Base-by-base conservation (phyloP, 768 basidiomycete genomes). In the Kwoniella dendrophila region DNA sequence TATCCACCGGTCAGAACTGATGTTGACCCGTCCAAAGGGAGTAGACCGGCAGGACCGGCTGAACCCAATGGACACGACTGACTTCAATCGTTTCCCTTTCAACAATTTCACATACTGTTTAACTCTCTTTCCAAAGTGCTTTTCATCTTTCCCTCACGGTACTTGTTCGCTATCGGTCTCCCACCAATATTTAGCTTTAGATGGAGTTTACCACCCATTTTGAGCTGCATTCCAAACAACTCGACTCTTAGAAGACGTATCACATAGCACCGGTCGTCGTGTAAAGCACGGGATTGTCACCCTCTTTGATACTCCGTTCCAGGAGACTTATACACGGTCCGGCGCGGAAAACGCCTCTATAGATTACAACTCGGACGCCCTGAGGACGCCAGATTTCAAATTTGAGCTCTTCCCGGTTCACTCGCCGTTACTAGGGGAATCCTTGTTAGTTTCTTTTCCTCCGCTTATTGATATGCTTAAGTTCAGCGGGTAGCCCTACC, bases 381-480 rank as follows among this genome's bases (percentile, higher is more conserved):
- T 44, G 80, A 80, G 82, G 81, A 83, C 74, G 82, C 83, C 86
- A 87, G 86, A 87, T 87, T 87, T 83, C 82, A 87, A 87, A 87
- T 86, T 87, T 87, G 87, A 87, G 86, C 86, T 87, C 81, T 85
- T 88, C 86, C 87, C 85, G 81, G 85, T 88, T 87, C 87, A 86
- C 87, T 88, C 85, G 86, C 87, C 86, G 87, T 86, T 88, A 88
- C 87, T 87, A 86, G 83, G 86, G 87, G 85, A 88, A 88, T 87
- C 87, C 87, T 87, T 84, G 87, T 88, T 88, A 87, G 86, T 88
- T 88, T 87, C 87, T 88, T 88, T 88, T 88, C 87, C 87, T 88
- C 86, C 85, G 84, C 87, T 88, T 87, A 87, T 87, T 88, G 85
- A 88, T 88, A 87, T 87, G 86, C 87, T 88, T 87, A 88, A 88